phyloP scores from a whole-genome alignment of 768 basidiomycete genomes.

The Gloeopeniophorella convolvens region DNA sequence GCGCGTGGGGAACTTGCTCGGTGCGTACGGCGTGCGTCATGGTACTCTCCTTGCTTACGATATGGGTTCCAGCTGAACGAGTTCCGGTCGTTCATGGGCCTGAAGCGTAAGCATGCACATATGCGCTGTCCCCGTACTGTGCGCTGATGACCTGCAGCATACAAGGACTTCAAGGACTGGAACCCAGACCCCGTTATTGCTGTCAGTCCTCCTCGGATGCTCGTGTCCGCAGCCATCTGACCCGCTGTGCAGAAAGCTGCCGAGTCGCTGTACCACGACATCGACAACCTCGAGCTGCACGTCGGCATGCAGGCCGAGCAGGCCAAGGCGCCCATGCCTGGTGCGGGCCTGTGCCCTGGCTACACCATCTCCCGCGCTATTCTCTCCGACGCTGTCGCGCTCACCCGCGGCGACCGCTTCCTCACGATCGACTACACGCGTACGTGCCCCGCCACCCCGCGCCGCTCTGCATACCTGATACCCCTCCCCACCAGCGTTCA shows the following conservation, averaged over 20 bases:
- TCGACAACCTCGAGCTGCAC: slow-evolving; percentile 76
- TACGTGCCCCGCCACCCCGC: slow-evolving; percentile 29
- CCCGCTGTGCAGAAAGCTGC: slow-evolving; percentile 46
- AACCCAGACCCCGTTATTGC: slow-evolving; percentile 27
- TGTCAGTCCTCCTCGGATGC: slow-evolving; percentile 11
- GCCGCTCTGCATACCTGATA: not conserved
- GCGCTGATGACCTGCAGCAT: slow-evolving; percentile 4
- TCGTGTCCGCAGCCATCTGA: not conserved
- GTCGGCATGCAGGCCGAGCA: slow-evolving; percentile 53
- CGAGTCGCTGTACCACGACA: slow-evolving; percentile 56
- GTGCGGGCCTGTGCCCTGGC: slow-evolving; percentile 74
- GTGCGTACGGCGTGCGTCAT: slow-evolving; percentile 31
- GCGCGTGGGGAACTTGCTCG: slow-evolving; percentile 68
- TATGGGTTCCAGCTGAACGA: slow-evolving; percentile 18
- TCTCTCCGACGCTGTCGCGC: slow-evolving; percentile 66
- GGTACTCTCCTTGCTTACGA: not conserved
- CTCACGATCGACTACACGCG: slow-evolving; percentile 73
- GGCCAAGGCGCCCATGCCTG: slow-evolving; percentile 53
- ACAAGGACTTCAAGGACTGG: slow-evolving; percentile 29
- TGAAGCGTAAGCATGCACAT: slow-evolving; percentile 43
- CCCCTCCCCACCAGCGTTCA: slow-evolving; percentile 42
- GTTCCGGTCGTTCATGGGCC: slow-evolving; percentile 52
- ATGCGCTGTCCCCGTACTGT: not conserved
- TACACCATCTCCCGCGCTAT: slow-evolving; percentile 85
- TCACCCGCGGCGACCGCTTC: slow-evolving; percentile 76